Evolutionary conservation across 768 basidiomycete species (phyloP).

Genomic region (Phanerochaete sordida): DNA sequence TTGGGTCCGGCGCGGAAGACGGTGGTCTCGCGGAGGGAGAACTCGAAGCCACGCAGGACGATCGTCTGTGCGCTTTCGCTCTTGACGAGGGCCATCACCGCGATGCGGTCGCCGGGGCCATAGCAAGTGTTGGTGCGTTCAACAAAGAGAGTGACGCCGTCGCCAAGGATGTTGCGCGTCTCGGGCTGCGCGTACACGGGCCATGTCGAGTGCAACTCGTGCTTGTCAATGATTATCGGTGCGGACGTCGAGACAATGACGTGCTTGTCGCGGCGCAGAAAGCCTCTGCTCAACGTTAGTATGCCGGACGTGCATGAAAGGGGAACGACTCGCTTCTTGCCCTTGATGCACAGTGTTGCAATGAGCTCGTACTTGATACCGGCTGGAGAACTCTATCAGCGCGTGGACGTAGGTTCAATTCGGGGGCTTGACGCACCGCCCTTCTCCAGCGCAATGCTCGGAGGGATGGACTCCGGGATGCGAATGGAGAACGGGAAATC

Average conservation of each 20-base stretch:
- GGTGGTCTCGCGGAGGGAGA: conserved; percentile 73
- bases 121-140: conserved; percentile 77
- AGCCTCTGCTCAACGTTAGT: conserved; percentile 48
- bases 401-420: neutral
- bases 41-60: conserved; percentile 80
- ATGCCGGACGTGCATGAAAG: neutral
- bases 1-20: conserved; percentile 67
- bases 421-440: conserved; percentile 41
- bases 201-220: conserved; percentile 92
- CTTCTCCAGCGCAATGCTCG: conserved; percentile 76
- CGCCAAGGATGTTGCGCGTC: conserved; percentile 57
- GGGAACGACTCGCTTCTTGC: conserved; percentile 61
- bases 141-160: conserved; percentile 72
- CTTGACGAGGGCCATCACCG: conserved; percentile 67
- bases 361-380: conserved; percentile 90
- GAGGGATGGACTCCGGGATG: conserved; percentile 89
- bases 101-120: conserved; percentile 80
- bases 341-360: conserved; percentile 80
- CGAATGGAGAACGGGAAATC: conserved; percentile 90
- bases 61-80: conserved; percentile 67
- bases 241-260: conserved; percentile 64
- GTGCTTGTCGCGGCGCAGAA: conserved; percentile 78
- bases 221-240: conserved; percentile 84
- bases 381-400: conserved; percentile 35
- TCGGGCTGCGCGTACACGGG: conserved; percentile 83